Conservation (phyloP, 495 filamentous ascomycete genomes). For the Durotheca rogersii region DNA sequence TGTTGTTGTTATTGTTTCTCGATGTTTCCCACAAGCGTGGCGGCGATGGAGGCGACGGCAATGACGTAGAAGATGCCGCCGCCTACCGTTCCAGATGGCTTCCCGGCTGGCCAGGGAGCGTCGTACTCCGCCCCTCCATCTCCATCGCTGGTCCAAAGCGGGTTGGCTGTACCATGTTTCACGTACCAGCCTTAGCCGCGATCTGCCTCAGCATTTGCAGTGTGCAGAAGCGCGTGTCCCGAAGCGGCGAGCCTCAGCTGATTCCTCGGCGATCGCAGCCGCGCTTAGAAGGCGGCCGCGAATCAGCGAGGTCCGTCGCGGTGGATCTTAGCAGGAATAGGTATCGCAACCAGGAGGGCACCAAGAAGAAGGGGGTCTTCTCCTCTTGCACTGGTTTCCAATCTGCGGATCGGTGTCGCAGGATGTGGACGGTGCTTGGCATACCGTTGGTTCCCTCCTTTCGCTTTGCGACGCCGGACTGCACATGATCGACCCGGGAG, state of each 20-base stretch:
- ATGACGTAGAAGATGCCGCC: no score
- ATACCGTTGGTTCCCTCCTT: constrained; percentile 9
- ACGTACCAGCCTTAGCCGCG: constrained; percentile 13
- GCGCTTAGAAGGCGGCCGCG: no score
- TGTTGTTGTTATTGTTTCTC: no score
- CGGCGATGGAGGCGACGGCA: no score
- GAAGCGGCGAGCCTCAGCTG: constrained; percentile 23
- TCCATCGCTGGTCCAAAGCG: no score
- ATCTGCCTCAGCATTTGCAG: constrained; percentile 10
- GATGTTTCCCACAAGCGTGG: no score
- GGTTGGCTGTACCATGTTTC: constrained; percentile 17
- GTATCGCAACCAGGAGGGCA: neutral
- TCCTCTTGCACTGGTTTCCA: constrained; percentile 29
- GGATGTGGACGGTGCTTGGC: constrained; percentile 19
- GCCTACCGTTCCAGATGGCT: no score
- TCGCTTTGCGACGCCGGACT: no score
- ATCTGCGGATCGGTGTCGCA: constrained; percentile 30
- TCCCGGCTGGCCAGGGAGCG: no score
- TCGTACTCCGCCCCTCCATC: no score
- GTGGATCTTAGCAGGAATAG: constrained; percentile 4
- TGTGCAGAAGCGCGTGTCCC: constrained; percentile 3
- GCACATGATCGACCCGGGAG: no score
- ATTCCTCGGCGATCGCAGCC: constrained; percentile 29
- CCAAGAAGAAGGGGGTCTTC: neutral
- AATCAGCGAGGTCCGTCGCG: constrained; percentile 17